A percentile compares a stretch with the other conserved stretches of the same genome.
These are phyloP conservation scores for Porodaedalea pini DNA, from an alignment of 1,284 basidiomycete genomes.

Conservation along the genomic window DNA sequence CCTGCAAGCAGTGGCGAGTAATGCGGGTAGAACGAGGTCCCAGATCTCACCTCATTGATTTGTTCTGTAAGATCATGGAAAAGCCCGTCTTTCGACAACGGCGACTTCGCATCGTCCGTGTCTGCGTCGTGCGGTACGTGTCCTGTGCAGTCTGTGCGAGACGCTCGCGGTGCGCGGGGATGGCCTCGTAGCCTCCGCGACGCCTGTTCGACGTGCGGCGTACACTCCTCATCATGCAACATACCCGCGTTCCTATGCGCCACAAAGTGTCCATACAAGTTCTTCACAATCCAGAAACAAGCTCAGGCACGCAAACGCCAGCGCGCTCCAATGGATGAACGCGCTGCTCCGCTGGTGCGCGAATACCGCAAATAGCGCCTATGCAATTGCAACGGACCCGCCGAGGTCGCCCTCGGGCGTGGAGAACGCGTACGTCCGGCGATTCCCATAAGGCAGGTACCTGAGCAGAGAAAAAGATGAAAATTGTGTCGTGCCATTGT, in stretches of 20 bases:
- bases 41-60: neutral
- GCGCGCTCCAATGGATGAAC: conserved; percentile 88
- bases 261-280: conserved; percentile 48
- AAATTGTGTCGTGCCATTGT: too few species aligned
- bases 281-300: conserved; percentile 80
- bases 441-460: too few species aligned
- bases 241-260: conserved; percentile 43
- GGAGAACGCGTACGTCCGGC: too few species aligned
- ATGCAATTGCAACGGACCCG: conserved; percentile 72
- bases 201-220: conserved; percentile 55
- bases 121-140: conserved; percentile 3
- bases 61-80: conserved; percentile 9
- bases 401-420: too few species aligned
- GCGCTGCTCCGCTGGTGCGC: conserved; percentile 57
- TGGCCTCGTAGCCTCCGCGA: neutral
- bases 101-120: neutral
- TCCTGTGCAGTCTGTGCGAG: conserved; percentile 9
- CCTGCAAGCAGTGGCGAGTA: conserved; percentile 12
- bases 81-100: neutral
- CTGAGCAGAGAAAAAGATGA: too few species aligned
- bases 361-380: conserved; percentile 82
- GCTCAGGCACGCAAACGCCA: conserved; percentile 83
- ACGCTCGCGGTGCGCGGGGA: conserved; percentile 5
- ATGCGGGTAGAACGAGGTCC: conserved; percentile 13
- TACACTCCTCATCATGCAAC: conserved; percentile 81